Percentiles rank a stretch among this genome's conserved stretches.
Conservation (phyloP, 2,329 filamentous ascomycete genomes). For the Dryadomyces quercivorus region DNA sequence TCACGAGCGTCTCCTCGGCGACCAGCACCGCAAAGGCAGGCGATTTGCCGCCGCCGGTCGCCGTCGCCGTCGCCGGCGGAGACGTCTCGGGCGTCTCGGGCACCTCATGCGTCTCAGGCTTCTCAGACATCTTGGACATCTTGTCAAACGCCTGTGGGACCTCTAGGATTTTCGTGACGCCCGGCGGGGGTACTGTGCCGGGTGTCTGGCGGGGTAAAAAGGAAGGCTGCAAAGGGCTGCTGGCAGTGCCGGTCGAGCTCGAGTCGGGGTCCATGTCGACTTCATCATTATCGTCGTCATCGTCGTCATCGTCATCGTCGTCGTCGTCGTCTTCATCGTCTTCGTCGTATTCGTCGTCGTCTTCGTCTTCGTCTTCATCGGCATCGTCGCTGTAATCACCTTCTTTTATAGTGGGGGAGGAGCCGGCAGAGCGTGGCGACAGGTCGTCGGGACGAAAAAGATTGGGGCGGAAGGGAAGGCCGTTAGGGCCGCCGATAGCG, state of each 20-base stretch:
- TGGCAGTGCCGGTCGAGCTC: slow-evolving; percentile 6
- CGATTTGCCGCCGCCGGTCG: too few relatives aligned
- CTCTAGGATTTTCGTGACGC: neutral
- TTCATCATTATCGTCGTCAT: neutral
- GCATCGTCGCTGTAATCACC: neutral
- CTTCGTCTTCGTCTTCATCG: neutral
- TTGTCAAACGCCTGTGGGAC: neutral
- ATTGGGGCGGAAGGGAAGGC: slow-evolving; percentile 20
- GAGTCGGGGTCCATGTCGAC: slow-evolving; percentile 11
- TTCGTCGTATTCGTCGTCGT: slow-evolving; percentile 4
- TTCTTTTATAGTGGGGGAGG: slow-evolving; percentile 7
- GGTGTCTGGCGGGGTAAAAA: neutral
- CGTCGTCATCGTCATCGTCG: neutral
- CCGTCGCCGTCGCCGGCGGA: neutral
- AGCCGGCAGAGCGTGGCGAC: slow-evolving; percentile 24
- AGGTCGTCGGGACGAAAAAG: slow-evolving; percentile 20
- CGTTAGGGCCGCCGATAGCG: slow-evolving; percentile 17
- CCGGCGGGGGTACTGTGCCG: too few relatives aligned
- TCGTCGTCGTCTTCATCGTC: slow-evolving; percentile 3
- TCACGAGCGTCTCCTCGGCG: slow-evolving; percentile 19
- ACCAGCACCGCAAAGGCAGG: neutral
- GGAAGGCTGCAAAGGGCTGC: neutral
- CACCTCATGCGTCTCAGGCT: too few relatives aligned
- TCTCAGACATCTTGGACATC: neutral
- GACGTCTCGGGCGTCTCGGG: neutral